phyloP scores from a whole-genome alignment of 1,139 yeast species.

The Kodamaea ohmeri region DNA sequence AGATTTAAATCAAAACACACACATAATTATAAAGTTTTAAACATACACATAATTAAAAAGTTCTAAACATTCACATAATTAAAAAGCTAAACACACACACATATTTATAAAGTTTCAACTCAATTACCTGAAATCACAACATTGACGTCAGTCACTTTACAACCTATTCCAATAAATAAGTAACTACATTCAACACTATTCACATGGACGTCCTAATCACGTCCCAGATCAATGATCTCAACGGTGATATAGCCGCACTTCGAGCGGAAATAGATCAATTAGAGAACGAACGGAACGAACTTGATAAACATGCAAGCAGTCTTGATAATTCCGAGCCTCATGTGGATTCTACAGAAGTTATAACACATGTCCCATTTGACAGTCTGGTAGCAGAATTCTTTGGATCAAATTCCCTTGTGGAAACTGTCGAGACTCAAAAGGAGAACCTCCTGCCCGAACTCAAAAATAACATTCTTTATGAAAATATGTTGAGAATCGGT shows the following conservation, averaged over 20 bases:
- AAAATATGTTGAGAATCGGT: constrained; percentile 37
- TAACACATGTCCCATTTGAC: constrained; percentile 10
- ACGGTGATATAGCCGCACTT: constrained; percentile 14
- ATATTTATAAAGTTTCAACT: too few relatives aligned
- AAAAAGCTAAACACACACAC: too few relatives aligned
- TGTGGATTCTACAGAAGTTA: constrained; percentile 6
- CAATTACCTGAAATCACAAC: neutral
- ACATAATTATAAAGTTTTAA: too few relatives aligned
- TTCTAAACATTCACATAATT: too few relatives aligned
- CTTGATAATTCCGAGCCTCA: constrained; percentile 10
- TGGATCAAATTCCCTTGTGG: neutral
- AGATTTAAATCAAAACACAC: too few relatives aligned
- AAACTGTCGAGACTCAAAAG: neutral
- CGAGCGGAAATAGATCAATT: constrained; percentile 11
- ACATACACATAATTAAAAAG: too few relatives aligned
- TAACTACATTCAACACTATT: neutral
- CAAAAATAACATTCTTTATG: constrained; percentile 35
- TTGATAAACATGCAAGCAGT: constrained; percentile 9
- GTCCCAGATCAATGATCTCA: constrained; percentile 8
- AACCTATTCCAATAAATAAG: neutral
- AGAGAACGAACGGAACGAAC: constrained; percentile 9
- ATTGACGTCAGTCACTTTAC: neutral
- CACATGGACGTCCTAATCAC: constrained; percentile 8
- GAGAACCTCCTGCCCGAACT: constrained; percentile 15
- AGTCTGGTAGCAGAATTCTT: constrained; percentile 10